These are phyloP conservation scores for Solanum piurae DNA, from an alignment of 257 asterid genomes.

Conservation along the genomic window DNA sequence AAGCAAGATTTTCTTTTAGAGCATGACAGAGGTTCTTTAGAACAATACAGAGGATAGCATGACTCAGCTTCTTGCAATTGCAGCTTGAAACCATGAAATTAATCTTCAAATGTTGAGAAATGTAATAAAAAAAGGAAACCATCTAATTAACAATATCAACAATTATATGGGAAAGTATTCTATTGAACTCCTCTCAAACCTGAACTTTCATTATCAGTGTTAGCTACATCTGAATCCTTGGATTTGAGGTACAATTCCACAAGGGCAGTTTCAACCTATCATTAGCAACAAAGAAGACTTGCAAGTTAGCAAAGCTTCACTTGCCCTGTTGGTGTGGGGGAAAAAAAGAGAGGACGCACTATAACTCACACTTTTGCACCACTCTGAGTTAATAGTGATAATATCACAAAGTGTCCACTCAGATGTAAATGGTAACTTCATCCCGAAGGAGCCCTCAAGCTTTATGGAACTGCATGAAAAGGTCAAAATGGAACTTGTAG, in stretches of 20 bases:
- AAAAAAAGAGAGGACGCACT: constrained; percentile 8
- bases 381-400: constrained; percentile 29
- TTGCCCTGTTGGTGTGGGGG: not conserved
- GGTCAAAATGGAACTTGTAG: constrained; percentile 29
- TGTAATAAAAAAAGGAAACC: not conserved
- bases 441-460: constrained; percentile 31
- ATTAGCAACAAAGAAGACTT: constrained; percentile 1
- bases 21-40: not conserved
- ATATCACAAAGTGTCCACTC: constrained; percentile 46
- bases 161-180: not conserved
- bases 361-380: constrained; percentile 47
- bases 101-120: not conserved
- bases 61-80: not conserved
- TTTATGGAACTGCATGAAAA: constrained; percentile 48
- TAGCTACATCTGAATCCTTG: constrained; percentile 20
- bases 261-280: constrained; percentile 41
- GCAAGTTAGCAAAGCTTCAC: not conserved
- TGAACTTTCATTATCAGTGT: constrained; percentile 14
- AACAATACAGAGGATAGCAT: not conserved
- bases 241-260: constrained; percentile 29
- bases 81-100: not conserved
- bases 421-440: constrained; percentile 12
- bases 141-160: not conserved
- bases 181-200: constrained; percentile 19
- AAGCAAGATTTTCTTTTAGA: not conserved